A percentile compares a stretch with the other conserved stretches of the same genome.
Conservation (phyloP, 2,329 filamentous ascomycete species). For the Arthrobotrys musiformis region DNA sequence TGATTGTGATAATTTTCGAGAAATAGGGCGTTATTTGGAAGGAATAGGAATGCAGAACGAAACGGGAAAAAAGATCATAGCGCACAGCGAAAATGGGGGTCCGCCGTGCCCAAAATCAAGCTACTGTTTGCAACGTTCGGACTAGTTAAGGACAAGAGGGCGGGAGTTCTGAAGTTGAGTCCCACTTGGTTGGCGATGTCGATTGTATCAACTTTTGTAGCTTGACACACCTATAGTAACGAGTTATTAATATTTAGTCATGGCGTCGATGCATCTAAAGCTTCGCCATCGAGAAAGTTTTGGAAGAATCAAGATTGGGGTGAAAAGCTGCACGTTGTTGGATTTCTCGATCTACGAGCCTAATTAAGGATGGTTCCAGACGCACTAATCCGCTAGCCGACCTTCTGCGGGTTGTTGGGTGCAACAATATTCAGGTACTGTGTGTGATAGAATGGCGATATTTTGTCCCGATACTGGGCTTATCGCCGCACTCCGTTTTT, state of each 20-base stretch:
- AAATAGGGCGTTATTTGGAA: not conserved
- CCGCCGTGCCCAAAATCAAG: not conserved
- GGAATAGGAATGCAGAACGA: not conserved
- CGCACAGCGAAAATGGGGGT: not conserved
- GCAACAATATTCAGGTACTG: not conserved
- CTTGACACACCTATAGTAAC: not conserved
- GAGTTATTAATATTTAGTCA: not conserved
- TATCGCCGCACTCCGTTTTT: not conserved
- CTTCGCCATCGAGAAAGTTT: not conserved
- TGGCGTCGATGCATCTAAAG: not conserved
- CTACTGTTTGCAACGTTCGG: not conserved
- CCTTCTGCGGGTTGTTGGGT: not conserved
- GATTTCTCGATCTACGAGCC: not conserved
- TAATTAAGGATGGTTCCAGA: not conserved
- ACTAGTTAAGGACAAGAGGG: not conserved
- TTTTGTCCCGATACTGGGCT: not conserved
- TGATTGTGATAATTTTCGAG: not conserved
- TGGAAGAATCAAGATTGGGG: not conserved
- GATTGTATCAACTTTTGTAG: not conserved
- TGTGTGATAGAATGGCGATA: not conserved
- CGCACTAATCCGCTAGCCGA: not conserved
- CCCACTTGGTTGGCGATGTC: not conserved
- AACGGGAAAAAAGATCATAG: not conserved
- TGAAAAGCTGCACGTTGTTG: not conserved
- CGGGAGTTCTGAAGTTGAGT: not conserved